Evolutionary conservation across 306 rosid genomes (phyloP).

Genomic region (Astragalus glycyphyllos): DNA sequence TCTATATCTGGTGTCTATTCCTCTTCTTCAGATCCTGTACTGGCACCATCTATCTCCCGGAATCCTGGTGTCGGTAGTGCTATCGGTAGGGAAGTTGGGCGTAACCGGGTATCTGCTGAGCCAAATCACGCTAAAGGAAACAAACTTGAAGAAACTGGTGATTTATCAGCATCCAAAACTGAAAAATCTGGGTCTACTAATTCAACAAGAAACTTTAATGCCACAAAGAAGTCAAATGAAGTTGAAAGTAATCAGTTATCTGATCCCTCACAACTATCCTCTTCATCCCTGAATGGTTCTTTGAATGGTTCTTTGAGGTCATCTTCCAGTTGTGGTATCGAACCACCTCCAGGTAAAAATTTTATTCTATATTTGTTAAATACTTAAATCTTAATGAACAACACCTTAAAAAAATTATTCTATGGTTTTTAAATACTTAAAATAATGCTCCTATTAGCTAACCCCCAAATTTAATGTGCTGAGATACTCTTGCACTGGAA

Average conservation of each 20-base stretch:
- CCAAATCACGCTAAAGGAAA: slow-evolving; percentile 49
- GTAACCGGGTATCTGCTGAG: slow-evolving; percentile 45
- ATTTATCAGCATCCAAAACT: slow-evolving; percentile 50
- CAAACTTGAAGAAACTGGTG: slow-evolving; percentile 41
- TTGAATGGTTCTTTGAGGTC: slow-evolving; percentile 48
- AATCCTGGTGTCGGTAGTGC: slow-evolving; percentile 41
- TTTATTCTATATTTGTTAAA: slow-evolving; percentile 28
- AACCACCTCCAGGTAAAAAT: slow-evolving; percentile 47
- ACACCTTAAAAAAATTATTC: slow-evolving; percentile 35
- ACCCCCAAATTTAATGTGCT: slow-evolving; percentile 21
- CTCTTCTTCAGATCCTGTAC: slow-evolving; percentile 55
- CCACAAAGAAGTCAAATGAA: slow-evolving; percentile 45
- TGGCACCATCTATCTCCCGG: slow-evolving; percentile 43
- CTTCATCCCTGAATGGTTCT: slow-evolving; percentile 47
- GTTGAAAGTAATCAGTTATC: slow-evolving; percentile 43
- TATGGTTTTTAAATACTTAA: slow-evolving; percentile 30
- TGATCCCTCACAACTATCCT: slow-evolving; percentile 41
- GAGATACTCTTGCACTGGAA: slow-evolving; percentile 8
- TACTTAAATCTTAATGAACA: slow-evolving; percentile 21
- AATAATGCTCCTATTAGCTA: slow-evolving; percentile 17
- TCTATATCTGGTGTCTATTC: slow-evolving; percentile 48
- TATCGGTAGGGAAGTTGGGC: slow-evolving; percentile 48
- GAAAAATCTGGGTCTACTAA: slow-evolving; percentile 44
- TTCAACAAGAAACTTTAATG: slow-evolving; percentile 34
- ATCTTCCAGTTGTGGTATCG: slow-evolving; percentile 47